Evolutionary conservation across 768 basidiomycete genomes (phyloP).

Genomic region (Russula sp.): DNA sequence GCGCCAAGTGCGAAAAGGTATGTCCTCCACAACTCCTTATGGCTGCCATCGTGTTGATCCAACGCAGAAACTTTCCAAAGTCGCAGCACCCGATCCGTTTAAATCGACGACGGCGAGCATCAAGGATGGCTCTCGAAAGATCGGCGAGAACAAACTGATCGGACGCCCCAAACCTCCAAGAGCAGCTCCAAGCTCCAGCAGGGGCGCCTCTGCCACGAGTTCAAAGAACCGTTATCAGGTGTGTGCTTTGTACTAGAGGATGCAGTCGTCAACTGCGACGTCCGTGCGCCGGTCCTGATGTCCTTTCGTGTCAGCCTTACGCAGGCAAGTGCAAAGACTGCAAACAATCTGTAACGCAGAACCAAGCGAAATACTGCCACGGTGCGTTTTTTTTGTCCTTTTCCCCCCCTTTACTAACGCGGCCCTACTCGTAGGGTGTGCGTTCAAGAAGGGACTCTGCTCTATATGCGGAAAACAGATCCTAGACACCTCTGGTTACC

Average conservation of each 20-base stretch:
- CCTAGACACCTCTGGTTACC: conserved; percentile 75
- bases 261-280: background rate
- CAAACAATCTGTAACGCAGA: conserved; percentile 78
- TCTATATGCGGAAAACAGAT: conserved; percentile 86
- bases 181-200: conserved; percentile 19
- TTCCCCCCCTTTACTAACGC: too few species aligned
- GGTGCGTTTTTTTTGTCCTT: conserved; percentile 39
- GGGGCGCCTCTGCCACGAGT: conserved; percentile 36
- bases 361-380: conserved; percentile 85
- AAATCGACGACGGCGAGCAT: conserved; percentile 63
- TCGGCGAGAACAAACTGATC: conserved; percentile 82
- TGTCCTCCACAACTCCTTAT: background rate
- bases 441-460: conserved; percentile 81
- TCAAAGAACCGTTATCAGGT: conserved; percentile 78
- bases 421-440: conserved; percentile 52
- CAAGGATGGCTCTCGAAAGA: conserved; percentile 76
- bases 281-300: conserved; percentile 23
- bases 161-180: conserved; percentile 40
- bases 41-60: conserved; percentile 26
- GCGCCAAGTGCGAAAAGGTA: conserved; percentile 80
- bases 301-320: conserved; percentile 54
- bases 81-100: conserved; percentile 88
- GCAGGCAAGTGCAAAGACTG: conserved; percentile 85
- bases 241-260: conserved; percentile 26
- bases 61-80: conserved; percentile 78